phyloP scores from a whole-genome alignment of 768 basidiomycete genomes.

The Boletus insuetus region DNA sequence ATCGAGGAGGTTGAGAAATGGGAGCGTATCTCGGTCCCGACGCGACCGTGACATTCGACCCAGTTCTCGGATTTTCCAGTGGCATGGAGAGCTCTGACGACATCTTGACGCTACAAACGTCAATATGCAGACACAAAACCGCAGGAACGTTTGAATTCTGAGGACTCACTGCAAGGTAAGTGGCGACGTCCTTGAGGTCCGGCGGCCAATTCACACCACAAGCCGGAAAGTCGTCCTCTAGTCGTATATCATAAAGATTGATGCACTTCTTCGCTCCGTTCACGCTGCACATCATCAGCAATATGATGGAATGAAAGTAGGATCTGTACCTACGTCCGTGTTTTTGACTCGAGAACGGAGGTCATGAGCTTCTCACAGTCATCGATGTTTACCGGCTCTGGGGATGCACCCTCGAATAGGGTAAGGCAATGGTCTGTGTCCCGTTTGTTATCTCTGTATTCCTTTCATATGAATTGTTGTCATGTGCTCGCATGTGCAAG shows the following conservation, averaged over 20 bases:
- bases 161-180: constrained; percentile 73
- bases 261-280: constrained; percentile 75
- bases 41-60: constrained; percentile 77
- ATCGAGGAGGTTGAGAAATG: constrained; percentile 64
- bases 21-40: constrained; percentile 61
- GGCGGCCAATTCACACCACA: constrained; percentile 99
- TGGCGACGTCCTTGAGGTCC: constrained; percentile 70
- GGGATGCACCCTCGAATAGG: constrained; percentile 35
- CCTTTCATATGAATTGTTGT: constrained; percentile 35
- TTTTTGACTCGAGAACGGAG: constrained; percentile 34
- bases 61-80: constrained; percentile 71
- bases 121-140: background rate
- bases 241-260: constrained; percentile 93
- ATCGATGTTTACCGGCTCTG: constrained; percentile 55
- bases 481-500: constrained; percentile 1
- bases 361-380: constrained; percentile 61
- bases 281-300: constrained; percentile 41
- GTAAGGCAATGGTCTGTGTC: constrained; percentile 59
- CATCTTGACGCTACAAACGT: constrained; percentile 64
- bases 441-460: constrained; percentile 58
- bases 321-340: constrained; percentile 20
- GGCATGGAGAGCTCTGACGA: constrained; percentile 83
- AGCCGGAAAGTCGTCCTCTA: constrained; percentile 79
- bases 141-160: background rate
- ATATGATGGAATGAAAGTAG: background rate